Evolutionary conservation across 2,329 filamentous ascomycete genomes (phyloP).

Genomic region (Pseudocercospora crystallina): DNA sequence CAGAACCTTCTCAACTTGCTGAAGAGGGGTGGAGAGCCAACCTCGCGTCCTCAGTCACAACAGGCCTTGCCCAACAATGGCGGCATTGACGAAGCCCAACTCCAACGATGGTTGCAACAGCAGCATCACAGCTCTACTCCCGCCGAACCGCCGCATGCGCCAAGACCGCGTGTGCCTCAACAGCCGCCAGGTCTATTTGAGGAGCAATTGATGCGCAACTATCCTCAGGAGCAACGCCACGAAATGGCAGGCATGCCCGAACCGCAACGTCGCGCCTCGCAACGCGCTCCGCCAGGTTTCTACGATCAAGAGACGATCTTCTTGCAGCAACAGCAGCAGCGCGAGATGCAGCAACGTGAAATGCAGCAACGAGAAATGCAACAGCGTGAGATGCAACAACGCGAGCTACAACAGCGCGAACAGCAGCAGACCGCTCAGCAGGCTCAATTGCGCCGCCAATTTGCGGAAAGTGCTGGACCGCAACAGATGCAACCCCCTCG

Average conservation of each 20-base stretch:
- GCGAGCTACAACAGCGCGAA: background rate
- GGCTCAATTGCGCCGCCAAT: conserved; percentile 8
- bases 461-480: conserved; percentile 3
- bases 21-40: conserved; percentile 40
- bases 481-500: conserved; percentile 19
- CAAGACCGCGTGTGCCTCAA: conserved; percentile 36
- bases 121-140: conserved; percentile 20
- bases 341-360: conserved; percentile 25
- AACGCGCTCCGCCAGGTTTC: conserved; percentile 37
- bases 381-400: background rate
- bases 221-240: conserved; percentile 24
- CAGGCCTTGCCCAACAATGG: conserved; percentile 34
- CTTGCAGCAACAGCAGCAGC: conserved; percentile 32
- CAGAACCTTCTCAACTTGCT: conserved; percentile 85
- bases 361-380: conserved; percentile 25
- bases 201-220: conserved; percentile 35
- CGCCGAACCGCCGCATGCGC: conserved; percentile 35
- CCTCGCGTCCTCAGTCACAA: conserved; percentile 30
- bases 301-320: conserved; percentile 33
- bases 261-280: conserved; percentile 25
- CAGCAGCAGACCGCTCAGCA: conserved; percentile 11
- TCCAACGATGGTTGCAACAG: conserved; percentile 38
- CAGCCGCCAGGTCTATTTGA: conserved; percentile 37
- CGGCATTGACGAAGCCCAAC: conserved; percentile 22
- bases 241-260: conserved; percentile 20